Conservation (phyloP, 345 rosid species). For the Eucalyptus erythrocorys region DNA sequence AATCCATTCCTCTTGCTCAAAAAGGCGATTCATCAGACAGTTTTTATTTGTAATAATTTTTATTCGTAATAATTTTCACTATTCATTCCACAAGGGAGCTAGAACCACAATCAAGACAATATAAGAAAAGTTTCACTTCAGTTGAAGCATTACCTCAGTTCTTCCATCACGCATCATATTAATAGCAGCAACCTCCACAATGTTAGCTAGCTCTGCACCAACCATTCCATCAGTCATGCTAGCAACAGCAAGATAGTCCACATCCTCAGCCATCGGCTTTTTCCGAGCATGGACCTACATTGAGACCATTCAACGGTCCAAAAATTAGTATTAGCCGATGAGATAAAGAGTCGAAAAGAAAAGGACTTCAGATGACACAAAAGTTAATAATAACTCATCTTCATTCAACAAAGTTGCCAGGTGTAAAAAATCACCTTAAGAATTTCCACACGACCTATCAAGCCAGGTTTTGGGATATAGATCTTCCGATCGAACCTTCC, state of each 20-base stretch:
- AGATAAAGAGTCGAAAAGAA: background rate
- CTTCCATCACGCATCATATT: slow-evolving; percentile 94
- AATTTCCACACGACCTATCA: slow-evolving; percentile 84
- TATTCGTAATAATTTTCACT: background rate
- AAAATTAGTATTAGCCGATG: background rate
- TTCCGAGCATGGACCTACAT: slow-evolving; percentile 87
- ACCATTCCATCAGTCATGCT: slow-evolving; percentile 95
- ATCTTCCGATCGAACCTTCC: slow-evolving; percentile 86
- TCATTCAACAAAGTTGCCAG: background rate
- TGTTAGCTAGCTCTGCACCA: slow-evolving; percentile 97
- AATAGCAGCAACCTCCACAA: slow-evolving; percentile 83
- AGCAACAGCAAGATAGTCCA: slow-evolving; percentile 89
- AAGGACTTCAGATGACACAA: background rate
- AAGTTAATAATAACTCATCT: background rate
- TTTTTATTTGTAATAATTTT: background rate
- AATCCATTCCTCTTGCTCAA: background rate
- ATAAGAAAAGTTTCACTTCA: background rate
- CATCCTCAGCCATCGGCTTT: slow-evolving; percentile 93
- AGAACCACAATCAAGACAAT: background rate
- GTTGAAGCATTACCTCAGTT: slow-evolving; percentile 47
- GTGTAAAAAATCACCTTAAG: slow-evolving; percentile 41
- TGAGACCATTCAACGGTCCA: background rate
- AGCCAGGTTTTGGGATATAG: slow-evolving; percentile 78
- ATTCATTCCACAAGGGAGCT: background rate
- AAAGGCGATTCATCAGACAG: background rate